Evolutionary conservation across 208 protist species (phyloP).

Genomic region (Trypanosoma lewisi): DNA sequence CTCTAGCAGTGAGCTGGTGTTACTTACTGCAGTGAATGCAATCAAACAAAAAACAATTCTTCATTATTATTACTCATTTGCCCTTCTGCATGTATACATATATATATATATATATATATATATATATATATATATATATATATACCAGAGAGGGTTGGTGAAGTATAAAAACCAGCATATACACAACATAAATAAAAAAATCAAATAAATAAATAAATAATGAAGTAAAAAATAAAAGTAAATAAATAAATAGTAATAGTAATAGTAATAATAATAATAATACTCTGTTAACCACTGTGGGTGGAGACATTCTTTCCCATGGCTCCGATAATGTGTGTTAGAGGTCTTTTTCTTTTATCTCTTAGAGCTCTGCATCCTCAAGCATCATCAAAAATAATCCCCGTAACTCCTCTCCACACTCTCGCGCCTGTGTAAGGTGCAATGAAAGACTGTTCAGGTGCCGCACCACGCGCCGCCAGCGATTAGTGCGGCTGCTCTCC

Average conservation of each 20-base stretch:
- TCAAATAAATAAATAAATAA: conserved; percentile 7
- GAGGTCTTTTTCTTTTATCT: too few species aligned
- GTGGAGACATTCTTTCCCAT: too few species aligned
- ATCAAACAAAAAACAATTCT: too few species aligned
- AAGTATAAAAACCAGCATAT: too few species aligned
- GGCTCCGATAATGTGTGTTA: too few species aligned
- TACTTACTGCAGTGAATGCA: too few species aligned
- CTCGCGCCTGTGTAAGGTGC: conserved; percentile 34
- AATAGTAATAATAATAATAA: conserved; percentile 15
- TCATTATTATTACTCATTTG: too few species aligned
- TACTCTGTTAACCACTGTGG: not conserved
- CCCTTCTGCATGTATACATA: too few species aligned
- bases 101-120: too few species aligned
- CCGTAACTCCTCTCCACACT: conserved; percentile 51
- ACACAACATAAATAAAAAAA: not conserved
- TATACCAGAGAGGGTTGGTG: too few species aligned
- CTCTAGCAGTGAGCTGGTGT: not conserved
- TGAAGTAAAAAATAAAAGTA: conserved; percentile 12
- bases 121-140: too few species aligned
- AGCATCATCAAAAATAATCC: conserved; percentile 60
- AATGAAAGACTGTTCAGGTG: conserved; percentile 53
- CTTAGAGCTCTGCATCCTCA: conserved; percentile 43
- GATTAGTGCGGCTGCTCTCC: conserved; percentile 29
- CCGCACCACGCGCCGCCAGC: conserved; percentile 41
- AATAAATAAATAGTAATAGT: conserved; percentile 9